These are phyloP conservation scores for Clarireedia homoeocarpa DNA, from an alignment of 2,329 filamentous ascomycete genomes.

Conservation along the genomic window DNA sequence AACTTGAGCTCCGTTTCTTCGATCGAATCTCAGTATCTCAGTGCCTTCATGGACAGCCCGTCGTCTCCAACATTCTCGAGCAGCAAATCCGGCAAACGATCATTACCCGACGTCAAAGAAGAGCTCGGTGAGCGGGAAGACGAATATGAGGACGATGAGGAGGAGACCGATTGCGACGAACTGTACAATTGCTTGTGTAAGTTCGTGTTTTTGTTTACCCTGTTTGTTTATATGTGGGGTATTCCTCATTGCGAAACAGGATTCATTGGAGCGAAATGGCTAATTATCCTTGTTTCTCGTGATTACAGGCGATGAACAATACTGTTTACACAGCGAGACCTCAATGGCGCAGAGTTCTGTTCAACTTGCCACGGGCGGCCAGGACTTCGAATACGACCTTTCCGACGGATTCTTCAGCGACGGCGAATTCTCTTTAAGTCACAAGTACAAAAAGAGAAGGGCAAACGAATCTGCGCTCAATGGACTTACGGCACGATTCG, in stretches of 20 bases:
- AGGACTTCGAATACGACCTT: slow-evolving; percentile 55
- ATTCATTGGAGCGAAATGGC: not conserved
- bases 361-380: slow-evolving; percentile 33
- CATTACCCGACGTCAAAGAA: slow-evolving; percentile 76
- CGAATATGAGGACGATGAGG: slow-evolving; percentile 33
- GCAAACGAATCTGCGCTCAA: slow-evolving; percentile 53
- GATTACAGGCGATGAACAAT: slow-evolving; percentile 48
- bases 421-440: slow-evolving; percentile 43
- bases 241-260: not conserved
- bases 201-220: slow-evolving; percentile 30
- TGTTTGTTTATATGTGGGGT: slow-evolving; percentile 2
- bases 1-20: slow-evolving; percentile 74
- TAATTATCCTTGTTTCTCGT: slow-evolving; percentile 16
- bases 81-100: slow-evolving; percentile 51
- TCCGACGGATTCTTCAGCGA: slow-evolving; percentile 56
- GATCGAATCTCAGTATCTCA: slow-evolving; percentile 48
- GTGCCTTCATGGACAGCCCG: slow-evolving; percentile 45
- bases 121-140: slow-evolving; percentile 66
- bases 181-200: slow-evolving; percentile 68
- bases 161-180: slow-evolving; percentile 31
- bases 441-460: slow-evolving; percentile 48
- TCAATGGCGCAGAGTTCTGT: slow-evolving; percentile 26
- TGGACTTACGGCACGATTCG: slow-evolving; percentile 57
- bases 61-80: slow-evolving; percentile 48
- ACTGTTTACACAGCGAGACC: slow-evolving; percentile 47